Evolutionary conservation across 805 yeast genomes (phyloP).

Genomic region (Komagataella kurtzmanii): DNA sequence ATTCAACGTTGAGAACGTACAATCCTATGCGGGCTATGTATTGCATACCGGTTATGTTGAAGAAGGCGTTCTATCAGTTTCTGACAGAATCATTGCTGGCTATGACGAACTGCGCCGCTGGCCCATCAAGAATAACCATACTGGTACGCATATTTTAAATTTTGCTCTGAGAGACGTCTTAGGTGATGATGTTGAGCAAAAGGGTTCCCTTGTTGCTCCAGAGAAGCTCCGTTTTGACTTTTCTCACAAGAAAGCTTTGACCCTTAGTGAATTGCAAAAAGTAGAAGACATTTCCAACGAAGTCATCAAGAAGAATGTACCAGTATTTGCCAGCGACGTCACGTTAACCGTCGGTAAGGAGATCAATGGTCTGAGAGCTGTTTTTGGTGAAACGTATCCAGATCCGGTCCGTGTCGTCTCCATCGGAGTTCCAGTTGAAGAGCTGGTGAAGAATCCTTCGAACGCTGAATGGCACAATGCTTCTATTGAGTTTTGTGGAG

Average conservation of each 20-base stretch:
- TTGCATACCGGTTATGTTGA: slow-evolving; percentile 81
- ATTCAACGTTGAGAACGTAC: slow-evolving; percentile 86
- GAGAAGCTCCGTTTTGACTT: slow-evolving; percentile 95
- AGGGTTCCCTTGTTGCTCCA: slow-evolving; percentile 91
- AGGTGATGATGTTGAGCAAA: slow-evolving; percentile 86
- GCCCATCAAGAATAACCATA: slow-evolving; percentile 95
- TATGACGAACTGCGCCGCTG: slow-evolving; percentile 90
- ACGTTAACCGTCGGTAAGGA: slow-evolving; percentile 56
- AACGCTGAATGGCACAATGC: slow-evolving; percentile 63
- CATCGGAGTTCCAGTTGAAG: slow-evolving; percentile 84
- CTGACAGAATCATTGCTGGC: slow-evolving; percentile 67
- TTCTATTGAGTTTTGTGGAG: slow-evolving; percentile 97
- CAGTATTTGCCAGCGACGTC: slow-evolving; percentile 78
- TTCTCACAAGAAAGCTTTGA: slow-evolving; percentile 78
- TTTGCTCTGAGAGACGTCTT: slow-evolving; percentile 75
- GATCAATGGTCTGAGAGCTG: slow-evolving; percentile 87
- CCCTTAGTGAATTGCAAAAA: slow-evolving; percentile 53
- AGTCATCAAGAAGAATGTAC: slow-evolving; percentile 54
- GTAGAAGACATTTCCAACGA: slow-evolving; percentile 68
- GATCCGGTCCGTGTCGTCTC: slow-evolving; percentile 98
- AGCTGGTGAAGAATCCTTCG: slow-evolving; percentile 56
- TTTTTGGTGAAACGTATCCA: slow-evolving; percentile 97
- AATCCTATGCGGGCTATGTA: slow-evolving; percentile 86
- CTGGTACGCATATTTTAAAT: slow-evolving; percentile 94
- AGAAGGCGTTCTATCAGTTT: slow-evolving; percentile 63